Percentiles rank a stretch among this genome's conserved stretches.
phyloP scores from a whole-genome alignment of 805 yeast genomes.

The Komagataella pseudopastoris region DNA sequence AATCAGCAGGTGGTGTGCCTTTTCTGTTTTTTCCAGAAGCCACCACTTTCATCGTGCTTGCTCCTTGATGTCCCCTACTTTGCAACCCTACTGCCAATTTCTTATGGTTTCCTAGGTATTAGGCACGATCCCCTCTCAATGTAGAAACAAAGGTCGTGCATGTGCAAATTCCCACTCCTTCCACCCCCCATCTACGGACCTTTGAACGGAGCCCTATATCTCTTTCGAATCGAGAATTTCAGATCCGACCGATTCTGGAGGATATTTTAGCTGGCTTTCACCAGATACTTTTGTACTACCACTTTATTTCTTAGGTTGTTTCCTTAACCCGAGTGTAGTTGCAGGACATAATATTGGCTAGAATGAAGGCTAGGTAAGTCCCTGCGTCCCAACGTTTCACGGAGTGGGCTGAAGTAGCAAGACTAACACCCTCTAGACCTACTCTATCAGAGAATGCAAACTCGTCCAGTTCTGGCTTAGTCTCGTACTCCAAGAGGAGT shows the following conservation, averaged over 20 bases:
- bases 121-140: background rate
- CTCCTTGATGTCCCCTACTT: background rate
- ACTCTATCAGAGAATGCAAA: background rate
- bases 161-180: background rate
- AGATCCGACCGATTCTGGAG: background rate
- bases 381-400: background rate
- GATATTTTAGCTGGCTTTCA: background rate
- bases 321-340: background rate
- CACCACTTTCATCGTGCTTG: background rate
- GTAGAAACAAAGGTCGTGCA: background rate
- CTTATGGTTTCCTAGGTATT: background rate
- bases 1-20: background rate
- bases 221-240: background rate
- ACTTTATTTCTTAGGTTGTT: background rate
- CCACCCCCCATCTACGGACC: background rate
- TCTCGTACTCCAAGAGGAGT: slow-evolving; percentile 8
- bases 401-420: background rate
- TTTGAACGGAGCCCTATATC: background rate
- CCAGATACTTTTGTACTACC: background rate
- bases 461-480: background rate
- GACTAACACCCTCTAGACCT: background rate
- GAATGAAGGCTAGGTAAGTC: background rate
- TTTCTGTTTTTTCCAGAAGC: background rate
- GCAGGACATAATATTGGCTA: background rate
- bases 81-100: background rate